Evolutionary conservation across 345 rosid genomes (phyloP).

Genomic region (Syzygium grande): DNA sequence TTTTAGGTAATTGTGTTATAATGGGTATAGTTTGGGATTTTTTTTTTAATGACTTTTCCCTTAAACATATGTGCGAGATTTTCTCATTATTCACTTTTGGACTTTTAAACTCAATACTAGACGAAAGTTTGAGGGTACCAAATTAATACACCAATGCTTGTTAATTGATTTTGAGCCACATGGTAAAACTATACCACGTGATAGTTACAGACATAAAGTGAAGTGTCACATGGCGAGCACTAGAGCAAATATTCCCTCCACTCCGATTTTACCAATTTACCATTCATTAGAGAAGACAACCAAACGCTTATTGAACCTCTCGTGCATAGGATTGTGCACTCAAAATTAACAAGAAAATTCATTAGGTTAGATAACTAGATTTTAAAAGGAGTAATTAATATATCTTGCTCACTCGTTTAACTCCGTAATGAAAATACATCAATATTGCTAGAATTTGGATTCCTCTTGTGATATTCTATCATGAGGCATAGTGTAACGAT

Average conservation of each 20-base stretch:
- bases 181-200: background rate
- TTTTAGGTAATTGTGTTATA: no score
- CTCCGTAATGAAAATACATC: background rate
- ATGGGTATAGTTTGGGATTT: no score
- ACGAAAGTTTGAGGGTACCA: background rate
- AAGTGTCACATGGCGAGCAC: background rate
- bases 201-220: background rate
- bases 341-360: background rate
- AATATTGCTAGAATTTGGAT: background rate
- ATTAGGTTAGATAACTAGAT: background rate
- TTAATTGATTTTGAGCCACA: background rate
- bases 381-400: background rate
- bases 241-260: background rate
- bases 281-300: background rate
- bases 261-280: background rate
- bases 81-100: background rate
- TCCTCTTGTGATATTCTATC: background rate
- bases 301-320: background rate
- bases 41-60: no score
- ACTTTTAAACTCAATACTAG: background rate
- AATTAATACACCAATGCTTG: background rate
- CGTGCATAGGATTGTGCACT: background rate
- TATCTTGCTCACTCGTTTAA: background rate
- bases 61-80: background rate
- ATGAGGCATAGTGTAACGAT: background rate